Base-by-base conservation (phyloP, 371 early-diverging fungal species). In the Mucor saturninus region DNA sequence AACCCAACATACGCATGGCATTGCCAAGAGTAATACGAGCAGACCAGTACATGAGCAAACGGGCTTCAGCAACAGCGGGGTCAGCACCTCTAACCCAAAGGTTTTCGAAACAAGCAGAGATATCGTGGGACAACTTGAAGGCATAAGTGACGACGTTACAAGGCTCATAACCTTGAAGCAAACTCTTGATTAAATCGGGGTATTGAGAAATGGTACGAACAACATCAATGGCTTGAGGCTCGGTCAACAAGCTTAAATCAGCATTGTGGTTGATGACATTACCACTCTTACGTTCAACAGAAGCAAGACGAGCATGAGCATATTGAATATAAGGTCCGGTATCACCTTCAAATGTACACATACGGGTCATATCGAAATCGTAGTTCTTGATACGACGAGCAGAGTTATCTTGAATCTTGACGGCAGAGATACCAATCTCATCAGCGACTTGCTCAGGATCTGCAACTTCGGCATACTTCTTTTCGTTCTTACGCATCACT, bases 241-340 rank as follows among this genome's bases (percentile, higher is more conserved):
- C 94, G 14, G 86, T 86, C 53, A 98, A 77, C 9, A 89, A 74
- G 15, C 78, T 76, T 62, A 88, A 60, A 62, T 92, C 86, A 4
- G 86, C 89, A 30, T 86, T 74, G 38, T 78, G 80, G 73, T 85
- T 88, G 55, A 91, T 71, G 42, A 69, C 49, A 52, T 83, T 74
- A 55, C 80, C 83, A 29, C 87, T 79, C 73, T 86, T 91, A 72
- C 98, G 96, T 80, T 94, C 94, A 54, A 99, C 90, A 57, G 98
- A 97, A 81, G 92, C 91, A 35, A 98, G 84, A 74, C 99, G 96
- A 43, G 98, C 92, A 79, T 98, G 95, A 39, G 98, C 95, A 74
- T 93, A 99, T 85, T 99, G 99, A 21, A 99, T 86, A 80, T 99
- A 99, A 46, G 99, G 98, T 14, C 99, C 99, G 53, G 99, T 99